Evolutionary conservation across 305 asterid species (phyloP), one percentile per base, ranked within the genome.

Genomic region (Fraxinus sp.): DNA sequence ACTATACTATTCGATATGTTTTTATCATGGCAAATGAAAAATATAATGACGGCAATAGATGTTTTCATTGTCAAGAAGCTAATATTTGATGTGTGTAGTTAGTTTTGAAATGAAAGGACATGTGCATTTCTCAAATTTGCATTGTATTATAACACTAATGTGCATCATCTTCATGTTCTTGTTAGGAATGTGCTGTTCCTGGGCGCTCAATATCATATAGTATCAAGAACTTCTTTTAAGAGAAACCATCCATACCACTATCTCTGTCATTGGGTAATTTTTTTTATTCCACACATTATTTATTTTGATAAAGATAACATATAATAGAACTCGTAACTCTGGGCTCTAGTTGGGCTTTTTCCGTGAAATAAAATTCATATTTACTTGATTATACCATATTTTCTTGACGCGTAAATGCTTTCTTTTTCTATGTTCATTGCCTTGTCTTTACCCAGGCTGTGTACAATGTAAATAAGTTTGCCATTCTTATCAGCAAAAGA

Each of bases 261-360:
- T 91, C 87, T 94, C 46, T 93, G 95, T 84, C 97, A 96, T 91
- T 98, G 93, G 98, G 99, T 96, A 87, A 70, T n/a, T n/a, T 78
- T 30, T 16, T 41, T 79, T 49, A 14, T 75, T 78, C 22, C 5
- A 33, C 57, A 16, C 72, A 32, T 52, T 68, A 9, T 26, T 37
- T 59, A 0, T 74, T 68, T 62, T 73, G 39, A 59, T 59, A 20
- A 7, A 20, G 11, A 20, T 59, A 7, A 59, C 70, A 59, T 18
- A 16, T 13, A 64, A 49, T 28, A 37, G 52, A 81, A 49, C 70
- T 44, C 57, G 4, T 36, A 9, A 8, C 76, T 36, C 30, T 6
- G 22, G 74, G 52, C 52, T 57, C 44, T 32, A 57, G 26, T 13
- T 22, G 11, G 4, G 3, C 10, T 18, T 66, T 81, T 52, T 72